phyloP scores from a whole-genome alignment of 1,139 yeast species.

The Yamadazyma dendronema region DNA sequence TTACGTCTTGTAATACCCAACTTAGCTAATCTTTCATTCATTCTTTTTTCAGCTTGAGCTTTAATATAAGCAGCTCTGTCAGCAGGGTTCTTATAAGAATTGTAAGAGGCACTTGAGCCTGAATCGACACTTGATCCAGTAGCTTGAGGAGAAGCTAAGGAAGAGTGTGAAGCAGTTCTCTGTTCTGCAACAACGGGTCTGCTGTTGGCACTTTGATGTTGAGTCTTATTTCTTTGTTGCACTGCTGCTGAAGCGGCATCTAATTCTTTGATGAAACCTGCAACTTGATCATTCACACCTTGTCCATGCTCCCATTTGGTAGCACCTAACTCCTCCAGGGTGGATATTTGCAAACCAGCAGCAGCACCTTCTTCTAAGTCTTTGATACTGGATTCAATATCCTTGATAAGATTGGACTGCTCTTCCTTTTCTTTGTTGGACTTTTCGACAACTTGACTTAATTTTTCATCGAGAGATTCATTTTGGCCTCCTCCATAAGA shows the following conservation, averaged over 20 bases:
- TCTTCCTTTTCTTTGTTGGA: slow-evolving; percentile 56
- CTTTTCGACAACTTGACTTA: slow-evolving; percentile 53
- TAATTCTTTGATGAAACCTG: slow-evolving; percentile 59
- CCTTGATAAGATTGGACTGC: slow-evolving; percentile 60
- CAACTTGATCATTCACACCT: slow-evolving; percentile 66
- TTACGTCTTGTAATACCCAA: slow-evolving; percentile 63
- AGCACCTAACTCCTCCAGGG: slow-evolving; percentile 52
- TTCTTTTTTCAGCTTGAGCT: slow-evolving; percentile 86
- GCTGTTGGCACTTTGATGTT: neutral
- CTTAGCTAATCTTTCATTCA: slow-evolving; percentile 86
- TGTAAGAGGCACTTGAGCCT: slow-evolving; percentile 2
- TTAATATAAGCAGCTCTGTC: slow-evolving; percentile 83
- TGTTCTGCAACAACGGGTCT: slow-evolving; percentile 3
- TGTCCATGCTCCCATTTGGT: slow-evolving; percentile 84
- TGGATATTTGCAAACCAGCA: slow-evolving; percentile 41
- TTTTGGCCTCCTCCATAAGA: slow-evolving; percentile 41
- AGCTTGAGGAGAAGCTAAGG: slow-evolving; percentile 13
- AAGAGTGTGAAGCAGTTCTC: slow-evolving; percentile 8
- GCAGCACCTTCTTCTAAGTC: slow-evolving; percentile 67
- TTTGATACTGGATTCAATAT: slow-evolving; percentile 70
- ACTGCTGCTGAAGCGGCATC: slow-evolving; percentile 23
- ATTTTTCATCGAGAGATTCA: slow-evolving; percentile 51
- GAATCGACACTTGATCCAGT: slow-evolving; percentile 15
- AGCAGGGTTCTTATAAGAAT: slow-evolving; percentile 42
- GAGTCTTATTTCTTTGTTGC: slow-evolving; percentile 5